Percentiles rank a stretch among this genome's conserved stretches.
Conservation (phyloP, 2,329 filamentous ascomycete species). For the Didymella glomerata region DNA sequence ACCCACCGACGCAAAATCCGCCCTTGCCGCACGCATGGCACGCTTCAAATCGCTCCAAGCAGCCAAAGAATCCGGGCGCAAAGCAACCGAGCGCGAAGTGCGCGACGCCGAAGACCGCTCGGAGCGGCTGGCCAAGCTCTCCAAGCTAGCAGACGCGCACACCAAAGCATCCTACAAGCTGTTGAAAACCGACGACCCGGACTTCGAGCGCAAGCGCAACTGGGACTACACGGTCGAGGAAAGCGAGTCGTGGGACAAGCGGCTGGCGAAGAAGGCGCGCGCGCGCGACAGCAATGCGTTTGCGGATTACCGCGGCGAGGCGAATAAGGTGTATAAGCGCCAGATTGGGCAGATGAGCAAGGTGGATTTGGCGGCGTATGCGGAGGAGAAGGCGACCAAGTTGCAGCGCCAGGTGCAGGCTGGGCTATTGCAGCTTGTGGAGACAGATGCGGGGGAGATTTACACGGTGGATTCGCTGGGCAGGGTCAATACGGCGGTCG, state of each 20-base stretch:
- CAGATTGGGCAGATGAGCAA: constrained; percentile 81
- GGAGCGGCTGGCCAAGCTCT: constrained; percentile 65
- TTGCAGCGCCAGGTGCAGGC: constrained; percentile 84
- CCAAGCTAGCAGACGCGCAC: constrained; percentile 81
- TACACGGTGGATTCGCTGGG: constrained; percentile 93
- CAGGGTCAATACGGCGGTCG: constrained; percentile 87
- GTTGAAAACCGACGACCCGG: constrained; percentile 88
- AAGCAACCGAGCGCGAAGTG: constrained; percentile 63
- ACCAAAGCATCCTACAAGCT: constrained; percentile 92
- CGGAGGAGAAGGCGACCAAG: constrained; percentile 82
- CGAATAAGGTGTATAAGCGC: constrained; percentile 91
- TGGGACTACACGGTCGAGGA: constrained; percentile 99
- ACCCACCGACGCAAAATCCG: constrained; percentile 42
- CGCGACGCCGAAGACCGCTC: constrained; percentile 48
- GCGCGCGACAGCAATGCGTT: constrained; percentile 88
- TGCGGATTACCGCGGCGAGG: constrained; percentile 85
- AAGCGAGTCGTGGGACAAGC: constrained; percentile 90
- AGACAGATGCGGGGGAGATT: constrained; percentile 87
- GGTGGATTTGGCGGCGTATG: constrained; percentile 80
- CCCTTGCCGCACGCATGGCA: constrained; percentile 59
- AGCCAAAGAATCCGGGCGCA: constrained; percentile 66
- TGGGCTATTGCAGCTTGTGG: constrained; percentile 89
- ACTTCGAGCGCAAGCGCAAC: constrained; percentile 96
- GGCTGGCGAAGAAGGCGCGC: constrained; percentile 82
- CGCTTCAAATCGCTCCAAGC: constrained; percentile 89